Conservation (phyloP, 257 asterid genomes). For the Schizonepeta tenuifolia region DNA sequence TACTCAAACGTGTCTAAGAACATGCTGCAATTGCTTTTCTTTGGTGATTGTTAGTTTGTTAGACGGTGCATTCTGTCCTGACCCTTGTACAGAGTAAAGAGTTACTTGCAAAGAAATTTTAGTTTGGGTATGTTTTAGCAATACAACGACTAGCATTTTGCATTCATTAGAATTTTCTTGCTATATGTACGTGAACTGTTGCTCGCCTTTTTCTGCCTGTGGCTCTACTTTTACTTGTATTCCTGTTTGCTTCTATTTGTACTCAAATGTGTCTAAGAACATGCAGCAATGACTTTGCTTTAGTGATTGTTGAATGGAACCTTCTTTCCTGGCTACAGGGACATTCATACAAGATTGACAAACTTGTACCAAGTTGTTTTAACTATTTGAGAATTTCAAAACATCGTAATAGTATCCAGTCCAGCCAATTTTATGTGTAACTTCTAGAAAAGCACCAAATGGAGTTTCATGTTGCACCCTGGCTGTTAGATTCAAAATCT, state of each 20-base stretch:
- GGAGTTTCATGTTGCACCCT: neutral
- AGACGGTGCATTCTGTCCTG: neutral
- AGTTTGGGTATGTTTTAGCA: slow-evolving; percentile 35
- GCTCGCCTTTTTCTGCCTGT: slow-evolving; percentile 1
- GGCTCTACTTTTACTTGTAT: neutral
- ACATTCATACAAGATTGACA: neutral
- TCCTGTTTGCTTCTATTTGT: slow-evolving; percentile 7
- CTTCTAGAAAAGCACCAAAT: neutral
- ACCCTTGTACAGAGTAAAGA: slow-evolving; percentile 25
- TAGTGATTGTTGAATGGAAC: too few species aligned
- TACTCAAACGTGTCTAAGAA: neutral
- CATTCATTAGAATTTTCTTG: neutral
- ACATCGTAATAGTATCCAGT: neutral
- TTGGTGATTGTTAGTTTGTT: neutral
- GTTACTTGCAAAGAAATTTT: slow-evolving; percentile 21
- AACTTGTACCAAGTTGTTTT: neutral
- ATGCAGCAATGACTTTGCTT: slow-evolving; percentile 8
- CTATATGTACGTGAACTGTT: slow-evolving; percentile 8
- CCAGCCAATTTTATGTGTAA: neutral
- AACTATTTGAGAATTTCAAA: neutral
- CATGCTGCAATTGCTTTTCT: slow-evolving; percentile 11
- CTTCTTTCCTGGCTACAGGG: neutral
- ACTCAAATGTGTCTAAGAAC: neutral
- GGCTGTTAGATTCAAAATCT: neutral
- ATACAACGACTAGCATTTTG: slow-evolving; percentile 17